These are phyloP conservation scores for Guadua angustifolia DNA, from an alignment of 176 grass and related monocot genomes.

Conservation along the genomic window DNA sequence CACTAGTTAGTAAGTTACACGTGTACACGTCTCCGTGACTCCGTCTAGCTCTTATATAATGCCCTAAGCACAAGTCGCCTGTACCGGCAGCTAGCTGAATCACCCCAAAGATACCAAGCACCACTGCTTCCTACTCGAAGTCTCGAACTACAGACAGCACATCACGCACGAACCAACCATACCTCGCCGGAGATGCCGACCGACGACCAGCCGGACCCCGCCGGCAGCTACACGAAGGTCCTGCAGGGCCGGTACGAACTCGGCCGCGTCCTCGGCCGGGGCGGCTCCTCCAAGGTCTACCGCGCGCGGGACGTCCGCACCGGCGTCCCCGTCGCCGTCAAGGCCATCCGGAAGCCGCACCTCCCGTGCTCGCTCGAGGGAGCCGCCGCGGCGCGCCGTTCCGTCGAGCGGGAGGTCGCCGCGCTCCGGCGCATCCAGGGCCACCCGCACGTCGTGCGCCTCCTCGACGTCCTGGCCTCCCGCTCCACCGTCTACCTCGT, in stretches of 20 bases:
- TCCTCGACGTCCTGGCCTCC: slow-evolving; percentile 57
- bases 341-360: slow-evolving; percentile 40
- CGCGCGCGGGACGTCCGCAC: slow-evolving; percentile 37
- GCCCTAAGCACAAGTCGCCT: not conserved
- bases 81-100: not conserved
- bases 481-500: slow-evolving; percentile 59
- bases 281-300: slow-evolving; percentile 47
- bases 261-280: slow-evolving; percentile 43
- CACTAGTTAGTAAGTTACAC: too few species aligned
- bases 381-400: not conserved
- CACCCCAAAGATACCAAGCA: not conserved
- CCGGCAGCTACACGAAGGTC: slow-evolving; percentile 16
- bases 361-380: not conserved
- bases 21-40: too few species aligned
- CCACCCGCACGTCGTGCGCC: slow-evolving; percentile 42
- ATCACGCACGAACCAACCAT: not conserved
- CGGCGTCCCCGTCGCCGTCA: slow-evolving; percentile 33
- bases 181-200: not conserved
- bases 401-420: slow-evolving; percentile 33
- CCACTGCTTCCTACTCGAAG: not conserved
- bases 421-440: slow-evolving; percentile 27
- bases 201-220: not conserved
- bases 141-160: not conserved
- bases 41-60: not conserved
- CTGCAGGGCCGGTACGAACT: slow-evolving; percentile 45